Conservation (phyloP, 139 green algal genomes). For the Yamagishiella unicocca region DNA sequence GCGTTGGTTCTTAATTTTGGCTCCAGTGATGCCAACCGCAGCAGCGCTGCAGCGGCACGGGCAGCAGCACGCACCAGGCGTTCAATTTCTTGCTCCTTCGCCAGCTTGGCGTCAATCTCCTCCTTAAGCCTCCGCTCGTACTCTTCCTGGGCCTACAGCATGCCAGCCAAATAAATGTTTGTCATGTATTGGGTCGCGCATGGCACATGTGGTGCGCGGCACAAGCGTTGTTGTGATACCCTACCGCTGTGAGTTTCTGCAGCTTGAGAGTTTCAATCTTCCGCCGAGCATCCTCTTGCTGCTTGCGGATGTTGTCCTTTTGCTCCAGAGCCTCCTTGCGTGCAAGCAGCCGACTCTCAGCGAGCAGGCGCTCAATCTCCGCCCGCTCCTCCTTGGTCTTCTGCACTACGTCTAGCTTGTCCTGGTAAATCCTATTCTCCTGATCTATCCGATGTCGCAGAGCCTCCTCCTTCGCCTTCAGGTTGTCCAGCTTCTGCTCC, state of each 20-base stretch:
- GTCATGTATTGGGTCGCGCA: not conserved
- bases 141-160: constrained; percentile 73
- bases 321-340: constrained; percentile 75
- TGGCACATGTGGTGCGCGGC: constrained; percentile 28
- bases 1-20: too few species aligned
- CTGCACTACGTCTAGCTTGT: constrained; percentile 57
- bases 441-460: constrained; percentile 63
- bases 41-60: too few species aligned
- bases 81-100: constrained; percentile 79
- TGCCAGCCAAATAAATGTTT: not conserved
- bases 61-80: constrained; percentile 65
- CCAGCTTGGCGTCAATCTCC: constrained; percentile 71
- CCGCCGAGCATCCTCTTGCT: constrained; percentile 59
- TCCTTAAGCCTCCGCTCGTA: constrained; percentile 76
- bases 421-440: constrained; percentile 61
- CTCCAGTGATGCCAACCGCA: not conserved
- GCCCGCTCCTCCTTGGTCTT: constrained; percentile 72
- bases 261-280: constrained; percentile 68
- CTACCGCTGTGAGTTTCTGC: constrained; percentile 65
- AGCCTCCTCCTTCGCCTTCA: constrained; percentile 65
- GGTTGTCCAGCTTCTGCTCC: constrained; percentile 65
- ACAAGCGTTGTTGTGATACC: too few species aligned
- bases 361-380: constrained; percentile 70
- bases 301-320: constrained; percentile 71
- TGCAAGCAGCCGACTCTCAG: constrained; percentile 62